Percentiles rank a stretch among this genome's conserved stretches.
phyloP scores from a whole-genome alignment of 257 asterid species.

The Ligustrum vulgare region DNA sequence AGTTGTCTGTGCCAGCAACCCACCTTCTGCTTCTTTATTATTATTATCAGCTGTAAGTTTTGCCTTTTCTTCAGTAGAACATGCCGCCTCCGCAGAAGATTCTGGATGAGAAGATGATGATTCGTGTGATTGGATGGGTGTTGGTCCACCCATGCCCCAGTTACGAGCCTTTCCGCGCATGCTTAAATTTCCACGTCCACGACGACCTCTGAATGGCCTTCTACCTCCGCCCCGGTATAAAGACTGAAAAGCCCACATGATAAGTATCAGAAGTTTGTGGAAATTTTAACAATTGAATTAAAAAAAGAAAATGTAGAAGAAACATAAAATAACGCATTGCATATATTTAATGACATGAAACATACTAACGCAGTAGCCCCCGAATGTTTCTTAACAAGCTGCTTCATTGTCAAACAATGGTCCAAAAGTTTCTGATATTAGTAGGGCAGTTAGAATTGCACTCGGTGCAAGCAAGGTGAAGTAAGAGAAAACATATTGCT shows the following conservation, averaged over 20 bases:
- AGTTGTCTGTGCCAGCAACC: background rate
- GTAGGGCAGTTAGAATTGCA: too few relatives aligned
- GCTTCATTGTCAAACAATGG: too few relatives aligned
- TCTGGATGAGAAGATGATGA: constrained; percentile 3
- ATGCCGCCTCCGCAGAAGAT: background rate
- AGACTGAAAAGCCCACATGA: constrained; percentile 19
- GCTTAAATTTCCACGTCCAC: constrained; percentile 13
- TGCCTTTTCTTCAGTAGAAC: constrained; percentile 1
- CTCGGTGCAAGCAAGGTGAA: too few relatives aligned
- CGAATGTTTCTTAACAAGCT: background rate
- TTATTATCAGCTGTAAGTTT: background rate
- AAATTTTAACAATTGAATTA: too few relatives aligned
- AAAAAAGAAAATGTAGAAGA: background rate
- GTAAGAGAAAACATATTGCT: too few relatives aligned
- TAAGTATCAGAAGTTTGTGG: constrained; percentile 5
- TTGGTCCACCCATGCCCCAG: constrained; percentile 16
- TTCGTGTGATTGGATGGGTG: background rate
- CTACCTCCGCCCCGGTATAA: constrained; percentile 8
- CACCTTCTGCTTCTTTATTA: background rate
- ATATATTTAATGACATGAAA: background rate
- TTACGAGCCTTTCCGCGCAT: constrained; percentile 8
- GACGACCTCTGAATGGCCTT: constrained; percentile 6
- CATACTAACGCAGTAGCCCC: background rate
- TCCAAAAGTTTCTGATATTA: too few relatives aligned
- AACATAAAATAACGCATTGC: background rate